Conservation (phyloP, 495 filamentous ascomycete genomes). For the Lasiosphaeris hirsuta region DNA sequence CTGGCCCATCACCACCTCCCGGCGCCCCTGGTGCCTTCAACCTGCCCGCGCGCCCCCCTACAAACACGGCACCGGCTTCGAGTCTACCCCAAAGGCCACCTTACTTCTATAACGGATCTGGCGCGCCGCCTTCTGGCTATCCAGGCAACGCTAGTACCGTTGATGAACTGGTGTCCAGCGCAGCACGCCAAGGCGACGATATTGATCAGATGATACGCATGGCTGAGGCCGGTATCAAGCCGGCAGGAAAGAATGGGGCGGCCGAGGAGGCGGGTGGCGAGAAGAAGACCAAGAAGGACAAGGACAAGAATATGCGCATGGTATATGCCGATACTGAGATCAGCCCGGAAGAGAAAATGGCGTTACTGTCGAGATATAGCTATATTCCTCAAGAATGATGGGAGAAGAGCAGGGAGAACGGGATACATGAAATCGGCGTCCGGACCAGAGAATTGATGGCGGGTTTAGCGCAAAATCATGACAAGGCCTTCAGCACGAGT, state of each 20-base stretch:
- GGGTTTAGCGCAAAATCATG: no score
- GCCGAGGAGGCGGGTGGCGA: conserved; percentile 44
- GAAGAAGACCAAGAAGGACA: conserved; percentile 70
- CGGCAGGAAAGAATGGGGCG: conserved; percentile 39
- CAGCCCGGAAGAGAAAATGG: conserved; percentile 88
- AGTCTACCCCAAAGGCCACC: conserved; percentile 17
- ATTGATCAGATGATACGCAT: conserved; percentile 57
- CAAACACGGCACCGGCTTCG: conserved; percentile 13
- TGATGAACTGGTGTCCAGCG: conserved; percentile 60
- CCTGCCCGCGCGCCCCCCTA: conserved; percentile 42
- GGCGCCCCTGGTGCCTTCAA: conserved; percentile 27
- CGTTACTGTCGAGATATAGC: conserved; percentile 70
- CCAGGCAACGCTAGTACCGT: conserved; percentile 45
- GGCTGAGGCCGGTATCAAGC: conserved; percentile 55
- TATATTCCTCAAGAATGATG: conserved; percentile 23
- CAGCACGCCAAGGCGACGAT: conserved; percentile 46
- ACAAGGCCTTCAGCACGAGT: no score
- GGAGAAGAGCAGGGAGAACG: neutral
- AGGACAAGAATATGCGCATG: conserved; percentile 66
- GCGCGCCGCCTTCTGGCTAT: conserved; percentile 17
- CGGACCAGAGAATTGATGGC: no score
- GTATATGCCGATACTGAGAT: conserved; percentile 73
- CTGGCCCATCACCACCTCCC: conserved; percentile 22
- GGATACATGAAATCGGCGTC: neutral
- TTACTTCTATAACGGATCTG: conserved; percentile 18